Evolutionary conservation across 306 rosid genomes (phyloP).

Genomic region (Arachis stenosperma): DNA sequence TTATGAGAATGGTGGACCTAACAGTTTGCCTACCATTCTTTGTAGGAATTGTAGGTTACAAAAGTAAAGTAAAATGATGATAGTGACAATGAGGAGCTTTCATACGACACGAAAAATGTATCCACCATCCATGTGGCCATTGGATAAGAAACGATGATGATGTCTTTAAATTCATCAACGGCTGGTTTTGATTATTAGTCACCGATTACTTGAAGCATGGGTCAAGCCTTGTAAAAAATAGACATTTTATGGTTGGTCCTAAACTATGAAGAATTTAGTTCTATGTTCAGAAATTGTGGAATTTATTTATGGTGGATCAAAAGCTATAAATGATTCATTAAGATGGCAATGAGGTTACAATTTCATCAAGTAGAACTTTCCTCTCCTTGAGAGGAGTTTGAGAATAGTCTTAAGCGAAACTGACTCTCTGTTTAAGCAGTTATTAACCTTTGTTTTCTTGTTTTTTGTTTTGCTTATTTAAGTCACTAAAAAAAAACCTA

Average conservation of each 20-base stretch:
- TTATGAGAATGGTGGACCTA: slow-evolving; percentile 31
- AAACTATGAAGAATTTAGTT: neutral
- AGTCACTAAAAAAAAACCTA: no score
- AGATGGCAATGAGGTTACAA: no score
- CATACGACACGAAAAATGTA: neutral
- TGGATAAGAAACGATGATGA: neutral
- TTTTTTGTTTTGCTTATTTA: no score
- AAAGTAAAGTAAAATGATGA: neutral
- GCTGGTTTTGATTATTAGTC: neutral
- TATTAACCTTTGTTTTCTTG: no score
- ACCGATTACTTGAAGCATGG: neutral
- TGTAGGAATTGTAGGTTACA: neutral
- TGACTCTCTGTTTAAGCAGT: no score
- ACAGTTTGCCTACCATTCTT: slow-evolving; percentile 32
- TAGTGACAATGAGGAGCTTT: neutral
- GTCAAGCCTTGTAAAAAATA: neutral
- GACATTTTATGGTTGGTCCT: neutral
- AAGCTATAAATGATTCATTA: no score
- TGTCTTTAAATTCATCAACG: neutral
- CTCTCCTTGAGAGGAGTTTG: no score
- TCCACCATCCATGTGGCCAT: neutral
- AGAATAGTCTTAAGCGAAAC: no score
- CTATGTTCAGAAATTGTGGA: no score
- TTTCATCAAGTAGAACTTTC: no score
- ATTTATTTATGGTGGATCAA: no score